Conservation (phyloP, 306 rosid species). For the cucumber (Cucumis sativus) region DNA sequence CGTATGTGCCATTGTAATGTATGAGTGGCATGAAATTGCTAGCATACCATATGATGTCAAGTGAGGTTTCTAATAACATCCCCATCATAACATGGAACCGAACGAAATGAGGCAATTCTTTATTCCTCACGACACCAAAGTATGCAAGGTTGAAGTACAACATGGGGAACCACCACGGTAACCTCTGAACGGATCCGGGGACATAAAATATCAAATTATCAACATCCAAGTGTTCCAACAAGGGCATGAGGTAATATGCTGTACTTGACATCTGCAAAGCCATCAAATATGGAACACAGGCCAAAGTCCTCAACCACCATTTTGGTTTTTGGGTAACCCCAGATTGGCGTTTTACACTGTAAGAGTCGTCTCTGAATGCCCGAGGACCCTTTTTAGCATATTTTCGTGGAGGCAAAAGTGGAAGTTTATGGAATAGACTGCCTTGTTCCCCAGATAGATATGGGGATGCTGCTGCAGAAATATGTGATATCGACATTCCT, state of each 20-base stretch:
- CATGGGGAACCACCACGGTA: conserved; percentile 66
- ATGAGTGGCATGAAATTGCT: conserved; percentile 74
- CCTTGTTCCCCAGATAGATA: conserved; percentile 19
- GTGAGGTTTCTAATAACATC: conserved; percentile 49
- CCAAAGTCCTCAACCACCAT: conserved; percentile 91
- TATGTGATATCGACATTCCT: conserved; percentile 26
- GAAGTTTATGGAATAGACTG: conserved; percentile 12
- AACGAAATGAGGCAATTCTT: conserved; percentile 45
- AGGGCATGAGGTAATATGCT: conserved; percentile 47
- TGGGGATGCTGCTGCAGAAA: conserved; percentile 23
- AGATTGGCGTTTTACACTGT: conserved; percentile 30
- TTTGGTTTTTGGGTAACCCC: conserved; percentile 56
- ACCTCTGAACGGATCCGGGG: conserved; percentile 61
- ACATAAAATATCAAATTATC: conserved; percentile 39
- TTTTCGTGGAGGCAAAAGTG: conserved; percentile 9
- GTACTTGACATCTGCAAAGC: conserved; percentile 64
- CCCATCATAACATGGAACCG: conserved; percentile 67
- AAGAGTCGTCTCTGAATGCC: conserved; percentile 40
- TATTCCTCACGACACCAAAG: conserved; percentile 51
- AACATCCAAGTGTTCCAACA: conserved; percentile 33
- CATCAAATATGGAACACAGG: conserved; percentile 58
- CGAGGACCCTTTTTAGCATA: conserved; percentile 20
- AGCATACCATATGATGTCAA: conserved; percentile 43
- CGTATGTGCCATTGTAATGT: conserved; percentile 63
- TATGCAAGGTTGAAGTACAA: conserved; percentile 42